Conservation (phyloP, 208 protist genomes). For the Leishmania mexicana region DNA sequence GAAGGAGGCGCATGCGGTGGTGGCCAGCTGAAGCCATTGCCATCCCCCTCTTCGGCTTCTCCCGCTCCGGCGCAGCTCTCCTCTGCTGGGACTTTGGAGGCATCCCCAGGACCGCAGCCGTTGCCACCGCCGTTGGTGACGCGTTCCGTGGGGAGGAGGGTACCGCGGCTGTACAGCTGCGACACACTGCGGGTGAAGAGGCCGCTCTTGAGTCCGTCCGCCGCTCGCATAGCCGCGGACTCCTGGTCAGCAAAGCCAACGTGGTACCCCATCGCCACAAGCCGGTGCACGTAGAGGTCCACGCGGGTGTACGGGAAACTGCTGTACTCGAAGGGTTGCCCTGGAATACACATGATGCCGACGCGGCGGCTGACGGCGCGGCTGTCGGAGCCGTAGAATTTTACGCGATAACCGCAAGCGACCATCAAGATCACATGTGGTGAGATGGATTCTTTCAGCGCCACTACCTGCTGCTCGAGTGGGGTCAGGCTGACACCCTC, state of each 20-base stretch:
- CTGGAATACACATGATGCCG: slow-evolving; percentile 87
- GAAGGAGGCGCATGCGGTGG: not conserved
- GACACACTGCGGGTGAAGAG: slow-evolving; percentile 80
- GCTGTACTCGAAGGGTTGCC: slow-evolving; percentile 83
- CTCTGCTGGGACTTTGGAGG: slow-evolving; percentile 1
- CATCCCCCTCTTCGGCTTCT: slow-evolving; percentile 27
- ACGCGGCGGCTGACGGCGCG: slow-evolving; percentile 80
- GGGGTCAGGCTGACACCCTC: slow-evolving; percentile 62
- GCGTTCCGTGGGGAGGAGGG: slow-evolving; percentile 76
- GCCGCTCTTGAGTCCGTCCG: slow-evolving; percentile 55
- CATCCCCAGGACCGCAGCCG: not conserved
- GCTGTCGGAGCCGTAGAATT: slow-evolving; percentile 86
- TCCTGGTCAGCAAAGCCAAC: slow-evolving; percentile 90
- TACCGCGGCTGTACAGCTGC: slow-evolving; percentile 81
- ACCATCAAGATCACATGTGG: slow-evolving; percentile 76
- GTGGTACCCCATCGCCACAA: slow-evolving; percentile 91
- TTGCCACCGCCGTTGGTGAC: slow-evolving; percentile 42
- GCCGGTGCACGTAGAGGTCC: slow-evolving; percentile 79
- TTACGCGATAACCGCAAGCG: slow-evolving; percentile 88
- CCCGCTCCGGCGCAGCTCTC: slow-evolving; percentile 13
- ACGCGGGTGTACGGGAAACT: slow-evolving; percentile 82
- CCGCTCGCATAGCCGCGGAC: slow-evolving; percentile 80
- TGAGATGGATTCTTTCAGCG: slow-evolving; percentile 55
- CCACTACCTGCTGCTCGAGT: slow-evolving; percentile 82
- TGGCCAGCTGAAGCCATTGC: slow-evolving; percentile 4